phyloP scores from a whole-genome alignment of 306 rosid species.

The Phaseolus lunatus region DNA sequence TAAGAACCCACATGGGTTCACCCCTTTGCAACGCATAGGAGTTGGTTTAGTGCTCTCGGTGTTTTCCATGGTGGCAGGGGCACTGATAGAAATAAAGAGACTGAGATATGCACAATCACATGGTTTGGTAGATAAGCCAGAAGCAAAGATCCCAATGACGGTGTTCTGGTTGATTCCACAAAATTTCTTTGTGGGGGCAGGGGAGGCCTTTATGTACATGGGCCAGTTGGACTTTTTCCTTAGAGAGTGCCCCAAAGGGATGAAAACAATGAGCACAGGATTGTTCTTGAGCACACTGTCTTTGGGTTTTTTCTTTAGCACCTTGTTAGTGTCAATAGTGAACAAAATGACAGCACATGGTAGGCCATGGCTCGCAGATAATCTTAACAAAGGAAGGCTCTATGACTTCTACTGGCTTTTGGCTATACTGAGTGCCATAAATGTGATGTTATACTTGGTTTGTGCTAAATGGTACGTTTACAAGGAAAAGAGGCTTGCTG shows the following conservation, averaged over 20 bases:
- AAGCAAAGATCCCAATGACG: constrained; percentile 53
- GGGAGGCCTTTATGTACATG: constrained; percentile 85
- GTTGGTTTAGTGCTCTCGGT: constrained; percentile 69
- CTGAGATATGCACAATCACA: constrained; percentile 49
- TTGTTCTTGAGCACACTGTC: constrained; percentile 82
- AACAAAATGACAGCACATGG: constrained; percentile 60
- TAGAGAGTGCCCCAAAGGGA: constrained; percentile 87
- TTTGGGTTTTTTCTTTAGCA: constrained; percentile 81
- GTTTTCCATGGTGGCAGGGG: constrained; percentile 67
- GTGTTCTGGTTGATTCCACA: constrained; percentile 90
- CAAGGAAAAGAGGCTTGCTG: constrained; percentile 81
- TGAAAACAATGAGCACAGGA: constrained; percentile 95
- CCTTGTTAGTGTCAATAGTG: constrained; percentile 71
- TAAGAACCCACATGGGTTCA: constrained; percentile 61
- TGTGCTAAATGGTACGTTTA: constrained; percentile 88
- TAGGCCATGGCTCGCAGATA: constrained; percentile 81
- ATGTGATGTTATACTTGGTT: constrained; percentile 62
- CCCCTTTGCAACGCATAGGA: constrained; percentile 75
- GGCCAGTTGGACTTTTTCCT: constrained; percentile 87
- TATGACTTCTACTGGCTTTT: constrained; percentile 85
- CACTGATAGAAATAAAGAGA: constrained; percentile 64
- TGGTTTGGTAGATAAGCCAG: constrained; percentile 45
- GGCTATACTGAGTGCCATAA: constrained; percentile 71
- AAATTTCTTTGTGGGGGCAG: constrained; percentile 78
- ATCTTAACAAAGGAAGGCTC: constrained; percentile 82